Evolutionary conservation across 148 eudicot genomes (phyloP), one percentile per base, ranked within the genome.

Genomic region (Fagopyrum esculentum): DNA sequence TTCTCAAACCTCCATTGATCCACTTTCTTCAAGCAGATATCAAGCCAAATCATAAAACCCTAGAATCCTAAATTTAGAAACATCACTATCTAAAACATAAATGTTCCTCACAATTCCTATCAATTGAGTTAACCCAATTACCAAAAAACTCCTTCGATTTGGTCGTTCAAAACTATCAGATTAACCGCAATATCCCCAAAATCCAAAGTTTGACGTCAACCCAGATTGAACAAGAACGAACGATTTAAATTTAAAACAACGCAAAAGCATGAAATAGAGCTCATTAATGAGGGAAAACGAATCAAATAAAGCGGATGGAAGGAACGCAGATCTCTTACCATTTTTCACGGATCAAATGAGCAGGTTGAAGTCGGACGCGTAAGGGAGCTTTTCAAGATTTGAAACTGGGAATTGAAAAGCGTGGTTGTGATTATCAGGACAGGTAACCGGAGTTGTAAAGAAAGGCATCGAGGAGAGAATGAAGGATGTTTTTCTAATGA

Each of bases 171-270:
- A 61, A 66, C 40, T 3, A 12, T 13, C 71, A 66, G 19, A 66
- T 66, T 15, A 40, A 19, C 71, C 66, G 19, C 71, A 66, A 66
- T 40, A 45, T 43, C 45, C 47, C 71, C 35, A 13, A 35, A 35
- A 66, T 66, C 45, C 63, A 17, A 66, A 66, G 46, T 43, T 15
- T 66, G 47, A 66, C 71, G 43, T 9, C 71, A 43, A 66, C 47
- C 45, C 19, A 66, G 43, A 66, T 66, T 40, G 19, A 35, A 43
- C n/a, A 66, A 13, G 71, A 43, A 66, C 9, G 12, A 49, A 49
- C 52, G 3, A 49, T 35, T 35, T 2, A 9, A 8, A 49, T 1
- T 22, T 22, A 0, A 64, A 6, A 40, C 6, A 66, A 43, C 71
- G 19, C 15, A 8, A 40, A 8, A 40, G 12, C 46, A 40, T 46